A percentile compares a stretch with the other conserved stretches of the same genome.
Conservation (phyloP, 495 filamentous ascomycete species). For the Penicillium paxilli region DNA sequence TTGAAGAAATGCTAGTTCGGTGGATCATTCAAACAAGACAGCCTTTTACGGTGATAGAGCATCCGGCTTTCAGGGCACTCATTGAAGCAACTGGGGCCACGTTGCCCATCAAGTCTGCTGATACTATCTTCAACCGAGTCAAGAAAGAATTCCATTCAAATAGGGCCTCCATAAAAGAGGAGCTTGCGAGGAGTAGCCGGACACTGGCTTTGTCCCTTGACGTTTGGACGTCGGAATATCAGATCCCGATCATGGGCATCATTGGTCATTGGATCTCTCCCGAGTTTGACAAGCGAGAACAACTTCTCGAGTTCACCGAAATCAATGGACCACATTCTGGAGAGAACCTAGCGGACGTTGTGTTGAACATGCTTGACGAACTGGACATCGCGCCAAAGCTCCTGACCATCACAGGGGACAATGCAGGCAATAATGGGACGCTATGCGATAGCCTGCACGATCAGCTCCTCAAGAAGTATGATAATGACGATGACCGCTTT, state of each 20-base stretch:
- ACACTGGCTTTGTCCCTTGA: conserved; percentile 17
- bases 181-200: conserved; percentile 9
- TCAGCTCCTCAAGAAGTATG: conserved; percentile 13
- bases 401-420: conserved; percentile 55
- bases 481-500: conserved; percentile 11
- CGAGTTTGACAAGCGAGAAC: conserved; percentile 11
- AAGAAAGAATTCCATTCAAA: conserved; percentile 11
- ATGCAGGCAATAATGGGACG: conserved; percentile 26
- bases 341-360: conserved; percentile 11
- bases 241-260: conserved; percentile 14
- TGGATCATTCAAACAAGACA: conserved; percentile 12
- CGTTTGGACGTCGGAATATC: conserved; percentile 15
- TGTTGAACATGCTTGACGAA: conserved; percentile 5
- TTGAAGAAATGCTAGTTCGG: conserved; percentile 10
- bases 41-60: conserved; percentile 14
- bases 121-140: conserved; percentile 12
- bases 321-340: conserved; percentile 12
- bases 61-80: conserved; percentile 11
- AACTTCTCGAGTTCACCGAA: conserved; percentile 11
- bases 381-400: conserved; percentile 42
- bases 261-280: conserved; percentile 11
- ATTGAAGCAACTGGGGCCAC: conserved; percentile 11
- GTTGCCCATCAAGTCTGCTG: conserved; percentile 9
- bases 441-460: conserved; percentile 15
- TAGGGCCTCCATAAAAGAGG: conserved; percentile 11